phyloP scores from a whole-genome alignment of 768 basidiomycete genomes.

The Leccinum variicolor region DNA sequence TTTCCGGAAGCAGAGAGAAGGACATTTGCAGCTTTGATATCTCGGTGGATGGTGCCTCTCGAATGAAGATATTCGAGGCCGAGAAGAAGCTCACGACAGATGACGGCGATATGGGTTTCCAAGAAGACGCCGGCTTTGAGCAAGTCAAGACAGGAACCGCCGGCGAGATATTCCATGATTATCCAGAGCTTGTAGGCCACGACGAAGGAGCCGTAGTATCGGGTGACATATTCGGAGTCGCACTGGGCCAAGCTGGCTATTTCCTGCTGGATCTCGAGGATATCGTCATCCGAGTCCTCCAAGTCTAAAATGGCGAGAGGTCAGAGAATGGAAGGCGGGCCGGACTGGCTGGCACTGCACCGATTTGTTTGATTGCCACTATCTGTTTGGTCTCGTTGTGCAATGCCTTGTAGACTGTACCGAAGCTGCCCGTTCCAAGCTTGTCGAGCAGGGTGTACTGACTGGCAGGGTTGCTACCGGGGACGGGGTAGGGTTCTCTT shows the following conservation, averaged over 20 bases:
- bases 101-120: slow-evolving; percentile 92
- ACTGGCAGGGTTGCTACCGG: slow-evolving; percentile 77
- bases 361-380: slow-evolving; percentile 98
- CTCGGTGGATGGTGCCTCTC: slow-evolving; percentile 95
- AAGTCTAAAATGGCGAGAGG: slow-evolving; percentile 55
- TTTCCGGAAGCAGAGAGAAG: slow-evolving; percentile 86
- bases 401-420: slow-evolving; percentile 95
- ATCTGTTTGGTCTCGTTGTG: slow-evolving; percentile 93
- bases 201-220: slow-evolving; percentile 96
- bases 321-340: slow-evolving; percentile 2
- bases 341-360: slow-evolving; percentile 43
- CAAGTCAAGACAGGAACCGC: slow-evolving; percentile 97
- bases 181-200: slow-evolving; percentile 98
- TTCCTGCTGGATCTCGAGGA: slow-evolving; percentile 97
- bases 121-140: slow-evolving; percentile 89
- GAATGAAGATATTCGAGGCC: slow-evolving; percentile 96
- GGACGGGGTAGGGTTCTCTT: slow-evolving; percentile 64
- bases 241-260: slow-evolving; percentile 95
- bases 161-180: slow-evolving; percentile 98
- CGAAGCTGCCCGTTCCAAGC: slow-evolving; percentile 96
- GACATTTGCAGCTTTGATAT: slow-evolving; percentile 98
- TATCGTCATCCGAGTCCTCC: slow-evolving; percentile 98
- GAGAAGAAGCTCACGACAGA: slow-evolving; percentile 87
- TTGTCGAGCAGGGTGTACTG: slow-evolving; percentile 94
- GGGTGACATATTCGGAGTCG: slow-evolving; percentile 94